phyloP scores from a whole-genome alignment of 768 basidiomycete species.

The Tremella mesenterica region DNA sequence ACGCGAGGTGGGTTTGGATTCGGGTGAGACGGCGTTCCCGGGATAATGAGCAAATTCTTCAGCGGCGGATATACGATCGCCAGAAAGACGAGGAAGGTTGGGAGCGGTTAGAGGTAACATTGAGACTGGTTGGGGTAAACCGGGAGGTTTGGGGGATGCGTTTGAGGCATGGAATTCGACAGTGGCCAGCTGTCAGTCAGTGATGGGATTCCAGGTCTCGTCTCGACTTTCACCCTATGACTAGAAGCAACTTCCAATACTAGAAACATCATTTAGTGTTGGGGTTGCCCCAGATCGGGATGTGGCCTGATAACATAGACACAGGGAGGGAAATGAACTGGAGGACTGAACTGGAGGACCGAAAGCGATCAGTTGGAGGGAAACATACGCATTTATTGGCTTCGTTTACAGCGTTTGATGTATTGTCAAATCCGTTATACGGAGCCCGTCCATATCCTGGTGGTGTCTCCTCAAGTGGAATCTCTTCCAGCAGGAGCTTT shows the following conservation, averaged over 20 bases:
- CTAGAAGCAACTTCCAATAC: no score
- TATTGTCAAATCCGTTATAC: conserved; percentile 58
- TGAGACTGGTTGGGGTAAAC: conserved; percentile 21
- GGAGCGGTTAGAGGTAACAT: conserved; percentile 7
- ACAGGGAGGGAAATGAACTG: neutral
- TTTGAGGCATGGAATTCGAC: conserved; percentile 24
- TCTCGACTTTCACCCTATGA: no score
- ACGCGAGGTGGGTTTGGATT: conserved; percentile 12
- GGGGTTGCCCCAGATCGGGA: no score
- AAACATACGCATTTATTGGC: conserved; percentile 48
- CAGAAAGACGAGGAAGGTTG: neutral
- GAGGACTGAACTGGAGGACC: neutral
- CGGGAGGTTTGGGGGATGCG: conserved; percentile 22
- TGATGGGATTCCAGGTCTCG: no score
- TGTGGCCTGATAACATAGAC: neutral
- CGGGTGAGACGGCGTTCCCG: conserved; percentile 23
- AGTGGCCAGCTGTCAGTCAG: conserved; percentile 19
- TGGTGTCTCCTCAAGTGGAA: conserved; percentile 68
- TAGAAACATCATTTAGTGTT: no score
- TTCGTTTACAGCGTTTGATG: conserved; percentile 57
- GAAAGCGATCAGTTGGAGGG: neutral
- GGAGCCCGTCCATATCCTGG: conserved; percentile 67
- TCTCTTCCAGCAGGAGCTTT: conserved; percentile 56
- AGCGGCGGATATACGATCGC: conserved; percentile 22
- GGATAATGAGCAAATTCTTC: conserved; percentile 35